These are phyloP conservation scores for Kuraishia capsulata DNA, from an alignment of 805 yeast species.

Conservation along the genomic window DNA sequence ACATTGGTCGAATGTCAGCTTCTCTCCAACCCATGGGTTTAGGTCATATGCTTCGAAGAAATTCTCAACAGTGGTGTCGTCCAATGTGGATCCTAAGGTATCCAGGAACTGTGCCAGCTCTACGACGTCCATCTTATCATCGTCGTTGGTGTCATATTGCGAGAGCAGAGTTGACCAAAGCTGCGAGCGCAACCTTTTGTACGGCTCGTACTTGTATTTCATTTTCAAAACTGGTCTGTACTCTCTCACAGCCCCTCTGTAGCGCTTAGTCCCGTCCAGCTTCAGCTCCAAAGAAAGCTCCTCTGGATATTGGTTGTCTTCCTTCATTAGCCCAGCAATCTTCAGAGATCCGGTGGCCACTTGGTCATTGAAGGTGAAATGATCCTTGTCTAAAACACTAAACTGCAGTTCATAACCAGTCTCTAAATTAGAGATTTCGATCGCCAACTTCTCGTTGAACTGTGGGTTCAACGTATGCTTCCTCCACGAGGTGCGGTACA, in stretches of 20 bases:
- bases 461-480: slow-evolving; percentile 77
- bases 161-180: slow-evolving; percentile 62
- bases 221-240: slow-evolving; percentile 49
- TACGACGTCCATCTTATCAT: slow-evolving; percentile 37
- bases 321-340: slow-evolving; percentile 21
- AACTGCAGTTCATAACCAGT: slow-evolving; percentile 56
- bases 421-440: slow-evolving; percentile 67
- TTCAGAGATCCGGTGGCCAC: slow-evolving; percentile 51
- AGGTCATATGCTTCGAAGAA: slow-evolving; percentile 39
- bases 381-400: slow-evolving; percentile 76
- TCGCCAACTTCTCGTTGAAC: slow-evolving; percentile 71
- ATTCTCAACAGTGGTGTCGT: slow-evolving; percentile 43
- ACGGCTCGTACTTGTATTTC: slow-evolving; percentile 59
- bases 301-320: slow-evolving; percentile 22
- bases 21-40: slow-evolving; percentile 47
- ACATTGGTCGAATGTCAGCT: slow-evolving; percentile 33
- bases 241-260: slow-evolving; percentile 23
- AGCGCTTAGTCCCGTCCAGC: slow-evolving; percentile 21
- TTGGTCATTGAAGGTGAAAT: slow-evolving; percentile 72
- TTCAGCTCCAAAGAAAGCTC: slow-evolving; percentile 11
- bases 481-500: slow-evolving; percentile 77
- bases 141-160: slow-evolving; percentile 37
- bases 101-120: slow-evolving; percentile 62
- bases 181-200: slow-evolving; percentile 50
- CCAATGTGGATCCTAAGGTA: slow-evolving; percentile 46